Conservation (phyloP, 176 grass and related monocot species). For the Carex littledalei region DNA sequence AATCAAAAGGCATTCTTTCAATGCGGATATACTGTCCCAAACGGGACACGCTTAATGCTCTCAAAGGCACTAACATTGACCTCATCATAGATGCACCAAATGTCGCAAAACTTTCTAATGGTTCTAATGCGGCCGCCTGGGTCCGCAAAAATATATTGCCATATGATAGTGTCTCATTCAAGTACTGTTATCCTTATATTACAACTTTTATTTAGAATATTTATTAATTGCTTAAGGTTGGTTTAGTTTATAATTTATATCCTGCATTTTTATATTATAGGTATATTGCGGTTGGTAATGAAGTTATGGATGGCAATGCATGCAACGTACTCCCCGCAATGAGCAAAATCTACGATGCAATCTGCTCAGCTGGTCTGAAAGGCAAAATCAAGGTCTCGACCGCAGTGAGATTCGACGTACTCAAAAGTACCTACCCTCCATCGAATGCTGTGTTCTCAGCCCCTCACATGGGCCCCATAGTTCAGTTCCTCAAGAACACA, state of each 20-base stretch:
- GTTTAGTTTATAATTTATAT: constrained; percentile 1
- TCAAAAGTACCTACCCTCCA: too few species aligned
- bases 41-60: constrained; percentile 19
- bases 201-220: not conserved
- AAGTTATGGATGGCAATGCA: constrained; percentile 26
- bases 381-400: constrained; percentile 51
- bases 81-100: constrained; percentile 29
- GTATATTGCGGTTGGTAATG: constrained; percentile 78
- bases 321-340: constrained; percentile 56
- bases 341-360: constrained; percentile 38
- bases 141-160: constrained; percentile 38
- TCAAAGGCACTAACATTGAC: constrained; percentile 29
- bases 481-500: too few species aligned
- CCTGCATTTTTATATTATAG: constrained; percentile 12
- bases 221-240: not conserved
- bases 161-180: constrained; percentile 32
- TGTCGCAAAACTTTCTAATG: not conserved
- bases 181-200: not conserved
- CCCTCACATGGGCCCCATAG: too few species aligned
- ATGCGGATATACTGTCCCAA: constrained; percentile 64
- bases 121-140: constrained; percentile 35
- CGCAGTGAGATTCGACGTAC: not conserved
- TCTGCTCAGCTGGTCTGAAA: constrained; percentile 27
- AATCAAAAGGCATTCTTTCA: constrained; percentile 36
- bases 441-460: too few species aligned